These are phyloP conservation scores for Phytophthora multivora DNA, from an alignment of 352 stramenopile species.

Conservation along the genomic window DNA sequence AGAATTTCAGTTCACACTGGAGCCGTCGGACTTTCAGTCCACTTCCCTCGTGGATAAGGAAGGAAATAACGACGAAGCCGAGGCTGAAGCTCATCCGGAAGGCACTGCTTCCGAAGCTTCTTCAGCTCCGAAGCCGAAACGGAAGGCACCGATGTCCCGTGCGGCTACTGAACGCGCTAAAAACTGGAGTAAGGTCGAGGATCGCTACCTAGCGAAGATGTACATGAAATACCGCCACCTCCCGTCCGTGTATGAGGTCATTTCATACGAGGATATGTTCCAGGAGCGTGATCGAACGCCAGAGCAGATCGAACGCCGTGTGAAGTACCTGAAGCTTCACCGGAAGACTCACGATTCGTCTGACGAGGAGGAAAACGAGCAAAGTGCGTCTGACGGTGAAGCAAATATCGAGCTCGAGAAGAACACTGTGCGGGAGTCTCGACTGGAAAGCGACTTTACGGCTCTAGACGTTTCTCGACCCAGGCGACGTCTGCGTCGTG, in stretches of 20 bases:
- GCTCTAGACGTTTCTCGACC: slow-evolving; percentile 37
- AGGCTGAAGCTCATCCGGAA: slow-evolving; percentile 29
- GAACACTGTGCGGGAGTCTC: slow-evolving; percentile 16
- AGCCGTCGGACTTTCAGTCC: slow-evolving; percentile 61
- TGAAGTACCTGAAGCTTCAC: slow-evolving; percentile 84
- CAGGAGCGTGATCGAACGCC: slow-evolving; percentile 83
- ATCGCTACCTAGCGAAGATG: slow-evolving; percentile 80
- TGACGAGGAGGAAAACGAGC: slow-evolving; percentile 55
- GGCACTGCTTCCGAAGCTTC: slow-evolving; percentile 2
- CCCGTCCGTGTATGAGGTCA: slow-evolving; percentile 85
- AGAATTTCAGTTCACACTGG: slow-evolving; percentile 80
- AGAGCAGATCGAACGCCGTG: slow-evolving; percentile 85
- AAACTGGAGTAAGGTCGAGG: slow-evolving; percentile 85
- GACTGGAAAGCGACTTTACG: slow-evolving; percentile 29
- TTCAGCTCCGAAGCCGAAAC: slow-evolving; percentile 23
- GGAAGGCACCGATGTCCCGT: slow-evolving; percentile 34
- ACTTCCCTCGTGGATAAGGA: slow-evolving; percentile 54
- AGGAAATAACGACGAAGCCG: slow-evolving; percentile 36
- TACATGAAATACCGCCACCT: slow-evolving; percentile 82
- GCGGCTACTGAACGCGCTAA: slow-evolving; percentile 62
- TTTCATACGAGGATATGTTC: slow-evolving; percentile 92
- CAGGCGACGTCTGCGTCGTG: slow-evolving; percentile 54
- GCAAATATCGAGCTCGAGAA: slow-evolving; percentile 22
- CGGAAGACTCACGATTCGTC: slow-evolving; percentile 75
- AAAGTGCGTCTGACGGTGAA: slow-evolving; percentile 34